Percentiles rank a stretch among this genome's conserved stretches.
These are phyloP conservation scores for Fusarium sp. DNA, from an alignment of 2,329 filamentous ascomycete species.

Conservation along the genomic window DNA sequence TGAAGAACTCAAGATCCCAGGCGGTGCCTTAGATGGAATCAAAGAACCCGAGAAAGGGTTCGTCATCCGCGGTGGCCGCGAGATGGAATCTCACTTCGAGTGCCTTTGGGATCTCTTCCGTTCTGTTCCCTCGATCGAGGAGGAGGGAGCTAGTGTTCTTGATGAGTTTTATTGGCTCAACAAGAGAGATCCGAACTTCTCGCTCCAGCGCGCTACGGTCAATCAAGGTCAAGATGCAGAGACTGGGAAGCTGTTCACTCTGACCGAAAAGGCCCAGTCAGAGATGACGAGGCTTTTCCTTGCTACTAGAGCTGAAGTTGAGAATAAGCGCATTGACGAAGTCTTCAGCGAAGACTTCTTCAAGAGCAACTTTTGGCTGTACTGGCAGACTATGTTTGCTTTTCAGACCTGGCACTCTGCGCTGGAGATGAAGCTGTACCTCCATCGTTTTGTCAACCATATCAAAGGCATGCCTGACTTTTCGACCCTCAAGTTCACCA, in stretches of 20 bases:
- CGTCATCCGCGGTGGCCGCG: background rate
- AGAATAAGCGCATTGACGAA: background rate
- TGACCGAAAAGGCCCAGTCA: background rate
- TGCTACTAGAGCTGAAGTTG: background rate
- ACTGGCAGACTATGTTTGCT: slow-evolving; percentile 10
- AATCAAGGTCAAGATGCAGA: background rate
- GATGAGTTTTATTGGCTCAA: slow-evolving; percentile 7
- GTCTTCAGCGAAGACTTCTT: background rate
- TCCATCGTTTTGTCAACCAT: slow-evolving; percentile 2
- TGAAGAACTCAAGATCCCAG: background rate
- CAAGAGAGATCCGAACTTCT: background rate
- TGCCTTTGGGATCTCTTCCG: slow-evolving; percentile 3
- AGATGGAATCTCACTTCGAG: slow-evolving; percentile 5
- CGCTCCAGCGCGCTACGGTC: background rate
- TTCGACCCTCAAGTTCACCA: background rate
- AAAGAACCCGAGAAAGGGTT: background rate
- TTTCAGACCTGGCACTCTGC: slow-evolving; percentile 1
- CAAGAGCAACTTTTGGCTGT: slow-evolving; percentile 1
- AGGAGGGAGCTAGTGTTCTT: background rate
- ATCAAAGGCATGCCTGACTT: slow-evolving; percentile 3
- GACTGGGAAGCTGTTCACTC: background rate
- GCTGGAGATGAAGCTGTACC: background rate
- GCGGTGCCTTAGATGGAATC: background rate
- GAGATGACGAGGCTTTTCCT: background rate
- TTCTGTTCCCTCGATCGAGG: background rate